phyloP scores from a whole-genome alignment of 139 green algal species.

The Chlorella sp. region DNA sequence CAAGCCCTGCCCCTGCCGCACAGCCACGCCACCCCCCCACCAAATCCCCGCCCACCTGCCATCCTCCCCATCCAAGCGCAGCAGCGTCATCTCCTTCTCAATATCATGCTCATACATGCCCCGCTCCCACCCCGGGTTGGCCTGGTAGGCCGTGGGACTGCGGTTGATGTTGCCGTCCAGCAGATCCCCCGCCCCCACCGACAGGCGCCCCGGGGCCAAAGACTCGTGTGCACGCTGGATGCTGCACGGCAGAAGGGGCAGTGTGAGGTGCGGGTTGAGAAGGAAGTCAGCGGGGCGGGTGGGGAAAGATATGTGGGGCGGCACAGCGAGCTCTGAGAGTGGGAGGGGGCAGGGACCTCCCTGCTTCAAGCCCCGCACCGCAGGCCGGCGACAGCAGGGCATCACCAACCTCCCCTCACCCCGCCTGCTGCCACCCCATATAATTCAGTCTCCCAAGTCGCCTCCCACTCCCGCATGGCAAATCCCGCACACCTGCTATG shows the following conservation, averaged over 20 bases:
- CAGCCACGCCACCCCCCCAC: background rate
- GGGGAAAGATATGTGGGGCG: too few relatives aligned
- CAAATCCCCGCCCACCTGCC: conserved; percentile 40
- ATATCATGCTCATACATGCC: conserved; percentile 65
- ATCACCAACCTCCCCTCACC: too few relatives aligned
- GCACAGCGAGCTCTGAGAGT: too few relatives aligned
- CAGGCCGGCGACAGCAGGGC: too few relatives aligned
- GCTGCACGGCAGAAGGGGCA: conserved; percentile 35
- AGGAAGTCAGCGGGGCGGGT: too few relatives aligned
- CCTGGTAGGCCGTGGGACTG: conserved; percentile 82
- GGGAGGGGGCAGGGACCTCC: too few relatives aligned
- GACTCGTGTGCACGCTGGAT: conserved; percentile 71
- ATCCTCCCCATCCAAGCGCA: conserved; percentile 53
- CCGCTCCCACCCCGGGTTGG: conserved; percentile 78
- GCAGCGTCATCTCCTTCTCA: conserved; percentile 81
- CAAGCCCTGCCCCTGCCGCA: background rate
- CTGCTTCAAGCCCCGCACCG: too few relatives aligned
- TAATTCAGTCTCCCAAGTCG: too few relatives aligned
- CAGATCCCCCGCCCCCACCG: conserved; percentile 57
- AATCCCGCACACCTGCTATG: too few relatives aligned
- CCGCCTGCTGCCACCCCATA: too few relatives aligned
- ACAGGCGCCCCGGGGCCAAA: conserved; percentile 58
- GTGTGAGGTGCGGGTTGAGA: too few relatives aligned
- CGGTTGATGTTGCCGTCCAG: conserved; percentile 81
- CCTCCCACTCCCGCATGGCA: too few relatives aligned